Evolutionary conservation across 352 stramenopile species (phyloP), one percentile per base, ranked within the genome.

Genomic region (Pythium dissimile): DNA sequence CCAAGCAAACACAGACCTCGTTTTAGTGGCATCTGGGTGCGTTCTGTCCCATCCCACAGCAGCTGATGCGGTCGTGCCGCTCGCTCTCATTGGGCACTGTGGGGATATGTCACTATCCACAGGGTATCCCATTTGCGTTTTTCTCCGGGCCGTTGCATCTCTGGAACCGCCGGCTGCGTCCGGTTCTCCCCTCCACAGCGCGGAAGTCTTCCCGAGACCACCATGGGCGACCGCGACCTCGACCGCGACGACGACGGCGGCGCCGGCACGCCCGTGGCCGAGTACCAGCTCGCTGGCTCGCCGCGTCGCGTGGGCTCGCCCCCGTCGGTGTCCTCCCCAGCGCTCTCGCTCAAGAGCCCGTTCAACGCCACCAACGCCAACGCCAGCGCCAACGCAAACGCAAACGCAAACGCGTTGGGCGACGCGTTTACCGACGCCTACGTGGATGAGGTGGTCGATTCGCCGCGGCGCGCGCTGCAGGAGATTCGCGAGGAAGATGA

Each of bases 241-340:
- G 45, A 66, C 39, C 52, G 54, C 20, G 41, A 53, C 13, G 28
- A 34, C 21, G 39, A 34, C 35, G 50, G 27, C 41, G 27, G 37
- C 42, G 61, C 45, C 41, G 34, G 18, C 28, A 69, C 61, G 61
- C 61, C 61, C 41, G 27, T 62, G 46, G 61, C 42, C 42, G 61
- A 64, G 61, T 69, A 69, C 44, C 49, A 58, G 47, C 61, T 69
- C 54, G 54, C 61, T 7, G 61, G 54, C 15, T 69, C 61, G 20
- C 61, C 61, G 24, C 53, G 54, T 1, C 39, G 24, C 24, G 11
- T 50, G 18, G 10, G 11, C 9, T 32, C 34, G 24, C 35, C 45
- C 1, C 20, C 44, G 31, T 7, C 31, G 16, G 13, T 43, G 6
- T 44, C 41, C 11, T 23, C 47, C 16, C 24, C 26, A 9, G 35